Evolutionary conservation across 1,284 basidiomycete genomes (phyloP).

Genomic region (Cutaneotrichosporon mucoides): DNA sequence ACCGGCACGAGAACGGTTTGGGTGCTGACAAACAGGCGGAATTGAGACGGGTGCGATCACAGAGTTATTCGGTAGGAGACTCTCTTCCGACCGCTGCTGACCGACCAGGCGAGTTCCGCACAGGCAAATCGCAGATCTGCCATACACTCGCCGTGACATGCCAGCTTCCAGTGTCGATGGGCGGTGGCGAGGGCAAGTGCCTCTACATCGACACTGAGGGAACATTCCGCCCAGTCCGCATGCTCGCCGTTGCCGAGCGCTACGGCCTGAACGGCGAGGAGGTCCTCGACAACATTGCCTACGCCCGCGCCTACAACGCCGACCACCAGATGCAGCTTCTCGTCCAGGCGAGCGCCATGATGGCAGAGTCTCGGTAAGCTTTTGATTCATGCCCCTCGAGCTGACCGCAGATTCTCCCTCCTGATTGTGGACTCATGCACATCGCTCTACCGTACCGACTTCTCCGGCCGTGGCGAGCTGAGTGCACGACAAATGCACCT

Average conservation of each 20-base stretch:
- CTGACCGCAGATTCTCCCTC: conserved; percentile 73
- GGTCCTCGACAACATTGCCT: conserved; percentile 97
- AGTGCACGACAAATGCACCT: conserved; percentile 93
- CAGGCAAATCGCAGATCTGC: conserved; percentile 97
- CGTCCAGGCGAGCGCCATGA: conserved; percentile 88
- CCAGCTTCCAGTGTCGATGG: conserved; percentile 93
- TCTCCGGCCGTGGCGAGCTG: conserved; percentile 90
- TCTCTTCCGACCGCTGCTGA: neutral
- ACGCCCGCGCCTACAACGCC: conserved; percentile 96
- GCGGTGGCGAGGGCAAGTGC: conserved; percentile 98
- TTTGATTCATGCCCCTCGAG: conserved; percentile 18
- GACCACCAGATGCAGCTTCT: conserved; percentile 93
- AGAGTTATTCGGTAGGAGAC: conserved; percentile 74
- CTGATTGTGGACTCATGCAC: conserved; percentile 97
- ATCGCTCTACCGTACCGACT: conserved; percentile 93
- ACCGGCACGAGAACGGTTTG: neutral
- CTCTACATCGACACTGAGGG: conserved; percentile 99
- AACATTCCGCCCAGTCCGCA: conserved; percentile 93
- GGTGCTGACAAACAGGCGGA: conserved; percentile 58
- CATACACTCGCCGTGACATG: conserved; percentile 98
- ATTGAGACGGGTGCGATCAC: conserved; percentile 99
- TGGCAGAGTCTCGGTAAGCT: conserved; percentile 85
- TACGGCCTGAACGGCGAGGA: conserved; percentile 96
- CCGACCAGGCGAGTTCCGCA: conserved; percentile 72
- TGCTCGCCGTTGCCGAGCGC: conserved; percentile 91